Conservation (phyloP, 2,329 filamentous ascomycete species). For the Talaromyces sp. region DNA sequence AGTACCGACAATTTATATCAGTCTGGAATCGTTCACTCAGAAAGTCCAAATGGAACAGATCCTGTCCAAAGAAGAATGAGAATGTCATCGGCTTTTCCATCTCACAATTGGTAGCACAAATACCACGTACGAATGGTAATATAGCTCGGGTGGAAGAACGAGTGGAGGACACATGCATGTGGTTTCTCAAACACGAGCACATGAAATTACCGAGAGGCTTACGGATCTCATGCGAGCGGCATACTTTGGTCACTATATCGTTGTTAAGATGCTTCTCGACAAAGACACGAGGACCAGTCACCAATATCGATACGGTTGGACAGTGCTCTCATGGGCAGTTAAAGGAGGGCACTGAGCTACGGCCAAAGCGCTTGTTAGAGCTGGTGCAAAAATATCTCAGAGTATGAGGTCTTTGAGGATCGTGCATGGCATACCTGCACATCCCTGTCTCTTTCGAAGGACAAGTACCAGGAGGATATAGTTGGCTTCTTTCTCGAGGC, state of each 20-base stretch:
- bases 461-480: neutral
- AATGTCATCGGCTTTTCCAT: constrained; percentile 14
- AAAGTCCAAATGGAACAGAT: neutral
- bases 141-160: constrained; percentile 29
- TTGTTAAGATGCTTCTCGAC: neutral
- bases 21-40: neutral
- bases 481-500: neutral
- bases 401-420: neutral
- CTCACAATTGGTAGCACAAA: constrained; percentile 4
- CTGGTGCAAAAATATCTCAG: neutral
- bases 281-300: neutral
- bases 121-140: constrained; percentile 12
- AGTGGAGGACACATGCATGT: constrained; percentile 29
- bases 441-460: neutral
- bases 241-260: neutral
- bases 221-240: neutral
- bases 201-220: neutral
- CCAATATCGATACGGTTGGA: neutral
- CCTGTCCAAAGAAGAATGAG: constrained; percentile 9
- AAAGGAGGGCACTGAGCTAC: neutral
- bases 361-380: neutral
- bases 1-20: neutral
- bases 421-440: neutral
- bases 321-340: neutral
- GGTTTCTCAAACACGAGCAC: constrained; percentile 22